Evolutionary conservation across 306 rosid genomes (phyloP).

Genomic region (Gleditsia sinensis): DNA sequence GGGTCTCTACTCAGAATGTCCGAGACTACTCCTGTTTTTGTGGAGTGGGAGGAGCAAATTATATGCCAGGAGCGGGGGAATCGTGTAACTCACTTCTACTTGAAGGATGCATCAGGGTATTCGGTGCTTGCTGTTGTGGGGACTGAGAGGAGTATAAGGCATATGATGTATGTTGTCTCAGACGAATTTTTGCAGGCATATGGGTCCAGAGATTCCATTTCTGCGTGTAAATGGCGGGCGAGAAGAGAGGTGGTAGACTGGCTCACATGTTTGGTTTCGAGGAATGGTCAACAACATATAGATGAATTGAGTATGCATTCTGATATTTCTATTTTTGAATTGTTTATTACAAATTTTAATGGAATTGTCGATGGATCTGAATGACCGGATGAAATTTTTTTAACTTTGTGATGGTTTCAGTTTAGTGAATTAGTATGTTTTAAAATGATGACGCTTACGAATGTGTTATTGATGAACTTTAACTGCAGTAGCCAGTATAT

Average conservation of each 20-base stretch:
- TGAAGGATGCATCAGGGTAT: constrained; percentile 60
- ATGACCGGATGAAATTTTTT: not conserved
- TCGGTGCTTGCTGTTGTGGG: constrained; percentile 74
- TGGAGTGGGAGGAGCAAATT: constrained; percentile 84
- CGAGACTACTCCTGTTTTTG: constrained; percentile 45
- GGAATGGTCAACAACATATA: not conserved
- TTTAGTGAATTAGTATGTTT: constrained; percentile 19
- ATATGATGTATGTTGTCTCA: constrained; percentile 77
- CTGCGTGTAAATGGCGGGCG: constrained; percentile 69
- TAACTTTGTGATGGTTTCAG: constrained; percentile 24
- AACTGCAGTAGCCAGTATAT: not conserved
- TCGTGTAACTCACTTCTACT: constrained; percentile 72
- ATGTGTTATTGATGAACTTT: constrained; percentile 13
- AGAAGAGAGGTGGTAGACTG: constrained; percentile 83
- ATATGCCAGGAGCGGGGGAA: constrained; percentile 73
- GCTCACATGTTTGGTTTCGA: constrained; percentile 67
- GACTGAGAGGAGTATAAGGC: constrained; percentile 90
- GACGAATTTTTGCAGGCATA: constrained; percentile 56
- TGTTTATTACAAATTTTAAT: not conserved
- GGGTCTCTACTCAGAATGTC: constrained; percentile 41
- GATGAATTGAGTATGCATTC: constrained; percentile 42
- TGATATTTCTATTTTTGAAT: constrained; percentile 5
- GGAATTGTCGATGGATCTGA: constrained; percentile 1
- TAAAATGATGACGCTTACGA: not conserved
- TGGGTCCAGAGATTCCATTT: constrained; percentile 43